phyloP scores from a whole-genome alignment of 768 basidiomycete genomes.

The Phaffia tasmanica region DNA sequence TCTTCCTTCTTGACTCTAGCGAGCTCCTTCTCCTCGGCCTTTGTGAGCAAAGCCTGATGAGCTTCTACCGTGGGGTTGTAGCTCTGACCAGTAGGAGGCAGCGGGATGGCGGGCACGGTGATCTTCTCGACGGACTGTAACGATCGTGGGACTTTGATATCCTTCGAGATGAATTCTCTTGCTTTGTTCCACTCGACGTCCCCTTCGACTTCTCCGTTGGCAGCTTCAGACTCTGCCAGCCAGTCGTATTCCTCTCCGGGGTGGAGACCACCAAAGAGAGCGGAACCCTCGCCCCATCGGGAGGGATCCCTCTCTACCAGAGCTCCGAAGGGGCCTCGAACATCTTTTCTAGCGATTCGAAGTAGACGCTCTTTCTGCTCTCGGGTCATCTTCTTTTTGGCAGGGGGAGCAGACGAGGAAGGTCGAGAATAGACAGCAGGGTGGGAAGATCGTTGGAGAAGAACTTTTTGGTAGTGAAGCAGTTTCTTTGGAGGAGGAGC shows the following conservation, averaged over 20 bases:
- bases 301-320: conserved; percentile 45
- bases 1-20: conserved; percentile 48
- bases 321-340: conserved; percentile 62
- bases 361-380: conserved; percentile 67
- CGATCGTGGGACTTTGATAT: conserved; percentile 21
- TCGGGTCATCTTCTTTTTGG: conserved; percentile 41
- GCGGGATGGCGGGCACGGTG: conserved; percentile 7
- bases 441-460: conserved; percentile 74
- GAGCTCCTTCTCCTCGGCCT: conserved; percentile 58
- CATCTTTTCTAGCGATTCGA: conserved; percentile 60
- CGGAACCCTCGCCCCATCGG: conserved; percentile 39
- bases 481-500: conserved; percentile 29
- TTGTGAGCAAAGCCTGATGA: conserved; percentile 57
- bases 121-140: conserved; percentile 5
- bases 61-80: conserved; percentile 74
- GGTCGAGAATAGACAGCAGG: conserved; percentile 64
- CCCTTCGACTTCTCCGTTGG: conserved; percentile 40
- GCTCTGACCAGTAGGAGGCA: conserved; percentile 72
- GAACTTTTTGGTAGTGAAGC: conserved; percentile 43
- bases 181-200: conserved; percentile 42
- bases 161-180: conserved; percentile 36
- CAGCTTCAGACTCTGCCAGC: conserved; percentile 22
- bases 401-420: conserved; percentile 29
- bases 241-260: conserved; percentile 46
- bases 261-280: conserved; percentile 30